Evolutionary conservation across 768 basidiomycete species (phyloP).

Genomic region (Rhodocollybia butyracea): DNA sequence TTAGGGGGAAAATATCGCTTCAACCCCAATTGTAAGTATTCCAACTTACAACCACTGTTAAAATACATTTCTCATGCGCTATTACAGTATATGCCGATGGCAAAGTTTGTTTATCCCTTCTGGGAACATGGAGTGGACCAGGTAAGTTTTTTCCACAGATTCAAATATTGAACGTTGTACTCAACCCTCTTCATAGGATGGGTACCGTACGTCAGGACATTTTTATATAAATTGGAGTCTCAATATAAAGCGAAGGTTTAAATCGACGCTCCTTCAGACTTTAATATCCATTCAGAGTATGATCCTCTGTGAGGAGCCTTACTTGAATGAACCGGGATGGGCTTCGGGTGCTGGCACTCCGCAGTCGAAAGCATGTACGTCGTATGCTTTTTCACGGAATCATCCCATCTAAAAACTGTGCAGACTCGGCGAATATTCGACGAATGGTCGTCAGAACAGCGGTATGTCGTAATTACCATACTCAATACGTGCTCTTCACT

Average conservation of each 20-base stretch:
- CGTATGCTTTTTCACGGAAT: neutral
- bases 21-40: slow-evolving; percentile 95
- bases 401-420: slow-evolving; percentile 1
- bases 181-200: neutral
- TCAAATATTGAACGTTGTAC: neutral
- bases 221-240: neutral
- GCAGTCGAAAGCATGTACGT: slow-evolving; percentile 69
- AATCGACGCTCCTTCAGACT: slow-evolving; percentile 66
- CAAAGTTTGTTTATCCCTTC: slow-evolving; percentile 79
- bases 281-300: slow-evolving; percentile 95
- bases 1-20: slow-evolving; percentile 87
- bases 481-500: slow-evolving; percentile 8
- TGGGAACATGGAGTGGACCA: slow-evolving; percentile 92
- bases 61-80: neutral
- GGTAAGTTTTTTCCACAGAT: slow-evolving; percentile 68
- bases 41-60: slow-evolving; percentile 20
- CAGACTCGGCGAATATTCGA: slow-evolving; percentile 90
- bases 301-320: slow-evolving; percentile 94
- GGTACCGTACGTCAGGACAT: neutral
- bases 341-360: slow-evolving; percentile 68
- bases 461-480: slow-evolving; percentile 36
- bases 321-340: slow-evolving; percentile 92
- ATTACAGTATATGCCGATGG: slow-evolving; percentile 50
- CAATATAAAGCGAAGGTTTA: slow-evolving; percentile 11
- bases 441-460: slow-evolving; percentile 91